Percentiles rank a stretch among this genome's conserved stretches.
Conservation (phyloP, 2,329 filamentous ascomycete genomes). For the Fusarium sp. region DNA sequence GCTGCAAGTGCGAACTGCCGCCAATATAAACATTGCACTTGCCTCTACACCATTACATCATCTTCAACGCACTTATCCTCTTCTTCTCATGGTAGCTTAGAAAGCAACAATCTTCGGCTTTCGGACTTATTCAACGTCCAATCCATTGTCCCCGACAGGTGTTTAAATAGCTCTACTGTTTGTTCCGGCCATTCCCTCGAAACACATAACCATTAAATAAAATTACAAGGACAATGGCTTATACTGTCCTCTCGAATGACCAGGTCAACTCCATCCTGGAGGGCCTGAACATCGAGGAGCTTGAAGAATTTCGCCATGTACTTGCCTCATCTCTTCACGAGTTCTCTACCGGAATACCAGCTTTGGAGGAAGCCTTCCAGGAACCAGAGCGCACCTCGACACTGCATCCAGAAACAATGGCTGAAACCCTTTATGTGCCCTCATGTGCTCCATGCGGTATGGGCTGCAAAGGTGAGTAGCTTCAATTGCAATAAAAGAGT, state of each 20-base stretch:
- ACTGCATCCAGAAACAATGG: slow-evolving; percentile 59
- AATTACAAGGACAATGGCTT: slow-evolving; percentile 58
- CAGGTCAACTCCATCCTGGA: slow-evolving; percentile 67
- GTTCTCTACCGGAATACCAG: slow-evolving; percentile 67
- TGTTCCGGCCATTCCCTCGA: neutral
- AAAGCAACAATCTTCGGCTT: slow-evolving; percentile 16
- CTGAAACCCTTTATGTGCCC: slow-evolving; percentile 79
- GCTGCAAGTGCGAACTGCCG: slow-evolving; percentile 10
- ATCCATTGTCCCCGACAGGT: neutral
- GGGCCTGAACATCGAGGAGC: slow-evolving; percentile 62
- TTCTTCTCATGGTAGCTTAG: slow-evolving; percentile 22
- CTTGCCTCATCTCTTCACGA: slow-evolving; percentile 67
- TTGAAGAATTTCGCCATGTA: slow-evolving; percentile 61
- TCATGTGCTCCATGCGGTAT: slow-evolving; percentile 72
- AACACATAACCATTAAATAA: neutral
- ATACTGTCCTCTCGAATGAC: slow-evolving; percentile 68
- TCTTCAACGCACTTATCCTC: slow-evolving; percentile 22
- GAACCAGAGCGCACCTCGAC: slow-evolving; percentile 66
- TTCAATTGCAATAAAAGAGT: neutral
- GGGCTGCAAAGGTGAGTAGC: slow-evolving; percentile 70
- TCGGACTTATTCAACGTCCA: neutral
- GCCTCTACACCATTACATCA: slow-evolving; percentile 38
- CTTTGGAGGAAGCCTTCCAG: slow-evolving; percentile 59
- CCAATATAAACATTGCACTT: slow-evolving; percentile 2
- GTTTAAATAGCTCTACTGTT: neutral